phyloP scores from a whole-genome alignment of 257 asterid species.

The Penstemon eatonii region DNA sequence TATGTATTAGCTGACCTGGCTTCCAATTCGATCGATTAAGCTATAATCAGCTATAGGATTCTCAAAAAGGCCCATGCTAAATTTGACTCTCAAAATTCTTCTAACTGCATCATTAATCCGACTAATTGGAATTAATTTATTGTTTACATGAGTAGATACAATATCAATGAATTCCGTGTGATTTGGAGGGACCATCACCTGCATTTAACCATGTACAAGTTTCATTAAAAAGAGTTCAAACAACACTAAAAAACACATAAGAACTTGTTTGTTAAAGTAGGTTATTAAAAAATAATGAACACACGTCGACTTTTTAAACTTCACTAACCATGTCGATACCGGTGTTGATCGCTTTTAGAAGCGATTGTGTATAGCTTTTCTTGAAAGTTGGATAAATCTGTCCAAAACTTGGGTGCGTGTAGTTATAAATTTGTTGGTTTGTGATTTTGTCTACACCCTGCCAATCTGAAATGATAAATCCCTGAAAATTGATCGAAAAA shows the following conservation, averaged over 20 bases:
- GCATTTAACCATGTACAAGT: neutral
- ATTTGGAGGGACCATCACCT: conserved; percentile 22
- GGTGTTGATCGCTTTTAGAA: neutral
- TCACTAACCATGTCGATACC: conserved; percentile 5
- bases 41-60: conserved; percentile 27
- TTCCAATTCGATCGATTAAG: conserved; percentile 10
- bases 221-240: no score
- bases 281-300: no score
- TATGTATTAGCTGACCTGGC: conserved; percentile 16
- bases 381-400: no score
- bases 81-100: conserved; percentile 25
- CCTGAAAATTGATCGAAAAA: neutral
- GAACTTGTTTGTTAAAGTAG: neutral
- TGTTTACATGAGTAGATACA: conserved; percentile 12
- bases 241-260: neutral
- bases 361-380: neutral
- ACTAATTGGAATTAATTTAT: conserved; percentile 5
- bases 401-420: neutral
- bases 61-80: conserved; percentile 29
- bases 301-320: neutral
- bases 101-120: conserved; percentile 24
- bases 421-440: neutral
- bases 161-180: conserved; percentile 16
- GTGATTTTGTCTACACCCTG: conserved; percentile 8
- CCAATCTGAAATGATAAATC: conserved; percentile 9